Base-by-base conservation (phyloP, 495 filamentous ascomycete genomes). In the Hamigera avellanea region DNA sequence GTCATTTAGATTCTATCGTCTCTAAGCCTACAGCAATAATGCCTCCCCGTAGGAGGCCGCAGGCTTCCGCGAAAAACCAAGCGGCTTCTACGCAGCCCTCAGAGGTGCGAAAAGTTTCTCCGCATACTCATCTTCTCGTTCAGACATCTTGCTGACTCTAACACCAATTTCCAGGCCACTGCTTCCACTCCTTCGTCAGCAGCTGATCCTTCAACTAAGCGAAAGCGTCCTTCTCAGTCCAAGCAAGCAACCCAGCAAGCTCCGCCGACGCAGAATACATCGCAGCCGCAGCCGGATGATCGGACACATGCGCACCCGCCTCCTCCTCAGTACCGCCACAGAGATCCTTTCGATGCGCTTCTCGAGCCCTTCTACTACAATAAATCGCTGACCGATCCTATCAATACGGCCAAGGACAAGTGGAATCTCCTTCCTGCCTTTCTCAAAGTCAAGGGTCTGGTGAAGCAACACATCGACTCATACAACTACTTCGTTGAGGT, bases 391-490 rank as follows among this genome's bases (percentile, higher is more conserved):
- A 94, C 86, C 0, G 91, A 95, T 42, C 84, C 88, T 0, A 94
- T 99, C 50, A 76, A 84, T 26, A 94, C 93, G n/a, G 87, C 81
- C 2, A 70, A 70, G 42, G 88, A 96, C 61, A 96, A 96, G 68
- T 95, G 86, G 78, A 95, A 95, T 52, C 65, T 99, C 16, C 65
- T 99, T 13, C 93, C 91, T 0, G 89, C 91, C 3, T 99, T 96
- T 52, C 67, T 99, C 33, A 95, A 95, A 53, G 87, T 95, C 48
- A 99, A 99, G 57, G 91, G 87, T 26, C 60, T 95, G 39, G 85
- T 94, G 32, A 94, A 94, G 60, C 87, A 95, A 58, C 91, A 99
- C 57, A 89, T 96, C 58, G 93, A 99, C 62, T 96, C 91, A 19
- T 99, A 83, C 72, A 93, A 99, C 61, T 93, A 83, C 57, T 94